phyloP scores from a whole-genome alignment of 2,329 filamentous ascomycete genomes.

The Aspergillus udagawae region DNA sequence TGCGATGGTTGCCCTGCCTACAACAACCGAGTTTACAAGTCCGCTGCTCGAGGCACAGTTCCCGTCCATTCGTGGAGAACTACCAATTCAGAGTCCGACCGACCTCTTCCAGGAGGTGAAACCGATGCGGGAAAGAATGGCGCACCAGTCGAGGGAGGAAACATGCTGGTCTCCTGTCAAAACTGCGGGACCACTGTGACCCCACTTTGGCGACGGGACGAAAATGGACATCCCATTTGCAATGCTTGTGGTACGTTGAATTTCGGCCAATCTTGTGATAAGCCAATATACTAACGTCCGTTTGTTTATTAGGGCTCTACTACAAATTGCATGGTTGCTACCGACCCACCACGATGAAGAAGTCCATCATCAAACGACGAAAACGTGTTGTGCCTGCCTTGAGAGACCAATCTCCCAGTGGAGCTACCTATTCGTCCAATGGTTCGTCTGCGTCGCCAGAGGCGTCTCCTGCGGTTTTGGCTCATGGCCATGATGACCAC shows the following conservation, averaged over 20 bases:
- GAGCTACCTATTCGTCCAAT: slow-evolving; percentile 37
- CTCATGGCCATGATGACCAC: slow-evolving; percentile 28
- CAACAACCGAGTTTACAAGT: slow-evolving; percentile 93
- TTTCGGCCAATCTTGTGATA: slow-evolving; percentile 3
- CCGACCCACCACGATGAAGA: slow-evolving; percentile 97
- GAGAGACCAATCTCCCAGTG: slow-evolving; percentile 44
- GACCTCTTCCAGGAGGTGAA: slow-evolving; percentile 15
- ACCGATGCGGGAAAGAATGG: slow-evolving; percentile 22
- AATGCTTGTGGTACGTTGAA: slow-evolving; percentile 86
- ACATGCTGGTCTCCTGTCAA: slow-evolving; percentile 82
- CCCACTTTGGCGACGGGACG: slow-evolving; percentile 90
- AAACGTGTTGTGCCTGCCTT: slow-evolving; percentile 88
- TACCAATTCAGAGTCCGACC: slow-evolving; percentile 24
- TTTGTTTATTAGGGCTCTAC: slow-evolving; percentile 66
- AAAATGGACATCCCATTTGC: slow-evolving; percentile 93
- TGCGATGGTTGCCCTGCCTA: slow-evolving; percentile 95
- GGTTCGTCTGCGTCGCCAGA: slow-evolving; percentile 43
- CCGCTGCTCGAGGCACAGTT: slow-evolving; percentile 52
- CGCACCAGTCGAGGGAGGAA: slow-evolving; percentile 23
- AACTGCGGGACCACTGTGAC: slow-evolving; percentile 97
- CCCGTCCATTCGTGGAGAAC: slow-evolving; percentile 31
- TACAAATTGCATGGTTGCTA: slow-evolving; percentile 94
- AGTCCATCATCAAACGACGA: slow-evolving; percentile 89
- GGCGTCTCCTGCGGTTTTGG: slow-evolving; percentile 31
- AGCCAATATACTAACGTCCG: slow-evolving; percentile 1